Evolutionary conservation across 2,329 filamentous ascomycete genomes (phyloP).

Genomic region (Fusarium devonianum): DNA sequence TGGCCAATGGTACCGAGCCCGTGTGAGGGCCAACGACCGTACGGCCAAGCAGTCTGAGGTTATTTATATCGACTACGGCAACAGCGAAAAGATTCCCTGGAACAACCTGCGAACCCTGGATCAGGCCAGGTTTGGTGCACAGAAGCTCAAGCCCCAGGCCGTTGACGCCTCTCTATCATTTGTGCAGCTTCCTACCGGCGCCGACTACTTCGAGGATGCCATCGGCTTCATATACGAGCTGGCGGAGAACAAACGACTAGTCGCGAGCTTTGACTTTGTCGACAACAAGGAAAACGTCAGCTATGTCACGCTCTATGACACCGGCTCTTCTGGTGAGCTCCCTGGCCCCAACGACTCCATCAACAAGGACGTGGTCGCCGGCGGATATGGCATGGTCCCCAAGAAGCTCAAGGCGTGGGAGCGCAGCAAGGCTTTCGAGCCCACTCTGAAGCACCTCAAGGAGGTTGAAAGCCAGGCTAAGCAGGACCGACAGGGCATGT

Average conservation of each 20-base stretch:
- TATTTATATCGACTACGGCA: slow-evolving; percentile 95
- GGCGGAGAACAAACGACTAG: slow-evolving; percentile 78
- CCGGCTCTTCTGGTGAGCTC: slow-evolving; percentile 64
- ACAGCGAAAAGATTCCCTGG: slow-evolving; percentile 90
- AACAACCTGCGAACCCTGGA: slow-evolving; percentile 80
- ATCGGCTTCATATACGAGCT: slow-evolving; percentile 77
- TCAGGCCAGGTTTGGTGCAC: slow-evolving; percentile 77
- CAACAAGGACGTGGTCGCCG: slow-evolving; percentile 85
- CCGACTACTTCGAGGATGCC: slow-evolving; percentile 85
- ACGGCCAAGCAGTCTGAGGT: slow-evolving; percentile 88
- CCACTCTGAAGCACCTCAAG: slow-evolving; percentile 75
- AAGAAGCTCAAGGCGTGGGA: slow-evolving; percentile 94
- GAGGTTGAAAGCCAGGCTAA: slow-evolving; percentile 82
- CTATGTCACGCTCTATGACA: slow-evolving; percentile 89
- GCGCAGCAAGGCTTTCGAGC: slow-evolving; percentile 70
- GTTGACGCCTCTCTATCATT: slow-evolving; percentile 87
- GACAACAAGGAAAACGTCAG: slow-evolving; percentile 80
- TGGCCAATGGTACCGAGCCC: slow-evolving; percentile 92
- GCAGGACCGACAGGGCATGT: slow-evolving; percentile 82
- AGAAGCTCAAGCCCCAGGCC: slow-evolving; percentile 88
- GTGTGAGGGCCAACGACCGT: slow-evolving; percentile 90
- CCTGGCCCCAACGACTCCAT: slow-evolving; percentile 75
- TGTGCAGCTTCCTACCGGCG: slow-evolving; percentile 81
- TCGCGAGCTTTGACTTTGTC: slow-evolving; percentile 89
- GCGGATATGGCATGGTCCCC: slow-evolving; percentile 89